A percentile compares a stretch with the other conserved stretches of the same genome.
Evolutionary conservation across 1,139 yeast genomes (phyloP).

Genomic region (Meyerozyma guilliermondii): DNA sequence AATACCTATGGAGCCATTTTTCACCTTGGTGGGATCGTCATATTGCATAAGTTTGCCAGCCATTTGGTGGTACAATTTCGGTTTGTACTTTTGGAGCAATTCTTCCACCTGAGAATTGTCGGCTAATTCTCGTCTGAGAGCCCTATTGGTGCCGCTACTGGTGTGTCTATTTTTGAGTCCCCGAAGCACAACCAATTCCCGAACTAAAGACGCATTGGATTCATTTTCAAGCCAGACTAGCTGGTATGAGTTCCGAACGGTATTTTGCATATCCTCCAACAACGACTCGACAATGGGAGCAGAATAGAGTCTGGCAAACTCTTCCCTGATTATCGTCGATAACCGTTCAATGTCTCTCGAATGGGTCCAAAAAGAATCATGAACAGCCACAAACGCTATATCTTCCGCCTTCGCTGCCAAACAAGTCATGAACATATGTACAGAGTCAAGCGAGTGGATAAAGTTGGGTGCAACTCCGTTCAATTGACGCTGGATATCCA

Average conservation of each 20-base stretch:
- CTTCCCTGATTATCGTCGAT: constrained; percentile 23
- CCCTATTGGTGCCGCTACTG: constrained; percentile 5
- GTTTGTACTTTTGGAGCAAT: constrained; percentile 16
- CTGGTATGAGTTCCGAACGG: constrained; percentile 25
- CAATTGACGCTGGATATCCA: constrained; percentile 28
- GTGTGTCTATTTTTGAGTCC: constrained; percentile 5
- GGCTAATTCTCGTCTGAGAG: constrained; percentile 6
- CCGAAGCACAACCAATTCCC: constrained; percentile 10
- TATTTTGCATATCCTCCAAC: constrained; percentile 20
- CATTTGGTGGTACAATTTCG: constrained; percentile 16
- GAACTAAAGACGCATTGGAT: constrained; percentile 15
- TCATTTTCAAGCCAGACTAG: constrained; percentile 28
- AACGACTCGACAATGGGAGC: constrained; percentile 22
- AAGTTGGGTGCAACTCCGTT: constrained; percentile 43
- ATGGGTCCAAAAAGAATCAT: constrained; percentile 45
- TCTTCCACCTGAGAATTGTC: constrained; percentile 5
- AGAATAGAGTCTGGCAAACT: constrained; percentile 31
- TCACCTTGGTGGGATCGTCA: constrained; percentile 7
- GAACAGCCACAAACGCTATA: constrained; percentile 35
- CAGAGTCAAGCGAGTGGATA: constrained; percentile 40
- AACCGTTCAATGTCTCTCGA: constrained; percentile 27
- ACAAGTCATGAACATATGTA: constrained; percentile 37
- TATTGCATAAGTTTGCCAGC: constrained; percentile 3
- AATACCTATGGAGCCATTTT: background rate
- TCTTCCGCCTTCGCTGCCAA: constrained; percentile 15